Conservation (phyloP, 768 basidiomycete species). For the Hericium erinaceus region DNA sequence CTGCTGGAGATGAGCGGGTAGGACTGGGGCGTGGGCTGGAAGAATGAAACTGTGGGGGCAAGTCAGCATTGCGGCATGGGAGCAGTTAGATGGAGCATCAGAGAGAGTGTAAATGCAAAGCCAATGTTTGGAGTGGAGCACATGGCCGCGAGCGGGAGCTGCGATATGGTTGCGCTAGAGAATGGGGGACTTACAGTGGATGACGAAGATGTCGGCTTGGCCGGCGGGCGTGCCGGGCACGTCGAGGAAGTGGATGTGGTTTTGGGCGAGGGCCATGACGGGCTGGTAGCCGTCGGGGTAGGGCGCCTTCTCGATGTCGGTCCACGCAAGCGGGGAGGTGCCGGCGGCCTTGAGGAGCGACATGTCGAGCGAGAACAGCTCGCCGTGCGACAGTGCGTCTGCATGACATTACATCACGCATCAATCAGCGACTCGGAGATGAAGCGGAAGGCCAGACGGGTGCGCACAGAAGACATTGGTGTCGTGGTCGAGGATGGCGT, state of each 20-base stretch:
- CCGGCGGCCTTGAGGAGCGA: conserved; percentile 51
- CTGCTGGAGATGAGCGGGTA: conserved; percentile 36
- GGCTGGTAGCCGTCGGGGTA: conserved; percentile 51
- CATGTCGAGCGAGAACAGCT: conserved; percentile 67
- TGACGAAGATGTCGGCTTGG: conserved; percentile 71
- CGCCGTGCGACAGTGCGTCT: conserved; percentile 64
- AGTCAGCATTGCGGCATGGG: neutral
- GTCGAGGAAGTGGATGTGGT: conserved; percentile 79
- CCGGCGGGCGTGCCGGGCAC: conserved; percentile 62
- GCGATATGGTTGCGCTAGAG: neutral
- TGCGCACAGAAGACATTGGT: conserved; percentile 80
- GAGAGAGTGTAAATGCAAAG: neutral
- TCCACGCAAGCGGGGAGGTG: conserved; percentile 52
- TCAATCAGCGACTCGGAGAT: neutral
- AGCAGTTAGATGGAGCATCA: neutral
- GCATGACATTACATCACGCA: neutral
- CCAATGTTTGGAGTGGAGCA: neutral
- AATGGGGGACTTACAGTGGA: conserved; percentile 59
- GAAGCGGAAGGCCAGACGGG: too few relatives aligned
- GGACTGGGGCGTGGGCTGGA: conserved; percentile 61
- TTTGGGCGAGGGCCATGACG: conserved; percentile 75
- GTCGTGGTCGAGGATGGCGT: conserved; percentile 84
- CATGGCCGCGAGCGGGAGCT: neutral
- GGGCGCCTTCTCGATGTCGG: conserved; percentile 43
- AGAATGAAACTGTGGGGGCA: conserved; percentile 55